These are phyloP conservation scores for Xylaria sp. DNA, from an alignment of 495 filamentous ascomycete genomes.

Conservation along the genomic window DNA sequence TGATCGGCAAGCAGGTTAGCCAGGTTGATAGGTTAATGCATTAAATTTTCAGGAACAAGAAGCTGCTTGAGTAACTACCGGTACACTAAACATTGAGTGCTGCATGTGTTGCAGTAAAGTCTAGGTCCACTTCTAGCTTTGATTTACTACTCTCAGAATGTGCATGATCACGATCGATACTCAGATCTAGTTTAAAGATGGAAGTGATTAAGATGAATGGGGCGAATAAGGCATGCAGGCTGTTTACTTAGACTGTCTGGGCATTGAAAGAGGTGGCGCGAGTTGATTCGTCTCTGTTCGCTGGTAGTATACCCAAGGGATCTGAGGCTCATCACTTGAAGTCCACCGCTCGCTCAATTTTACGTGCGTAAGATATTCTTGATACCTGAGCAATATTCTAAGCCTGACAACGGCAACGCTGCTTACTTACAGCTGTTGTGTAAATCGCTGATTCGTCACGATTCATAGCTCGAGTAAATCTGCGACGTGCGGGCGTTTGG, in stretches of 20 bases:
- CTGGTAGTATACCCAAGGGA: too few relatives aligned
- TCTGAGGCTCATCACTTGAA: background rate
- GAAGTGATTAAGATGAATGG: background rate
- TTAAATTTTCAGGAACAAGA: slow-evolving; percentile 9
- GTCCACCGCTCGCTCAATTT: background rate
- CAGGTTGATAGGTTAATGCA: background rate
- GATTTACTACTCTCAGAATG: background rate
- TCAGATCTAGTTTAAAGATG: background rate
- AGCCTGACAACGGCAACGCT: background rate
- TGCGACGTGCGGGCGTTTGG: background rate
- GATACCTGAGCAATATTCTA: background rate
- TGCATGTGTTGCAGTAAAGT: background rate
- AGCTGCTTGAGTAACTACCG: slow-evolving; percentile 8
- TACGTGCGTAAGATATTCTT: background rate
- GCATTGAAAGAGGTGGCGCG: background rate
- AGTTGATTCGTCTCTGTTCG: background rate
- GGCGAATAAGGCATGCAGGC: background rate
- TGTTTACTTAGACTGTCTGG: too few relatives aligned
- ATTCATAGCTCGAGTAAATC: background rate
- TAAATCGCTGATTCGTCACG: background rate
- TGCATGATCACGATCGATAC: background rate
- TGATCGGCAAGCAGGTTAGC: slow-evolving; percentile 12
- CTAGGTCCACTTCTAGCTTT: background rate
- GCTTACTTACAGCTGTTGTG: background rate
- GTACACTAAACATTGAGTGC: background rate